Percentiles rank a stretch among this genome's conserved stretches.
These are phyloP conservation scores for Candida coquimbonensis DNA, from an alignment of 805 yeast genomes.

Conservation along the genomic window DNA sequence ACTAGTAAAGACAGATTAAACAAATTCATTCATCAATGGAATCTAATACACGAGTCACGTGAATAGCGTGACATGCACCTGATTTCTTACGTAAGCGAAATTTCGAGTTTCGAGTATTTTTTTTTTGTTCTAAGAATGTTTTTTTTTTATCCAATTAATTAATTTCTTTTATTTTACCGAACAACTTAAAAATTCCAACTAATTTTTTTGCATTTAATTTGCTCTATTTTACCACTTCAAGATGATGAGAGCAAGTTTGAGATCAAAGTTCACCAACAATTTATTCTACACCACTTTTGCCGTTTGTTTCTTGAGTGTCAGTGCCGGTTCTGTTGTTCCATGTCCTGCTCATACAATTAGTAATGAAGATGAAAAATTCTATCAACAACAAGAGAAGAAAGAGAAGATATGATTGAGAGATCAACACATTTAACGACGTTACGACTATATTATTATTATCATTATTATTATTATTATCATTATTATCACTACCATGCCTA, in stretches of 20 bases:
- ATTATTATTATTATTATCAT: background rate
- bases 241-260: constrained; percentile 44
- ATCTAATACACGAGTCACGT: constrained; percentile 11
- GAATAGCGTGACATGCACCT: background rate
- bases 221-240: background rate
- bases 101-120: too few species aligned
- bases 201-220: too few species aligned
- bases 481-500: background rate
- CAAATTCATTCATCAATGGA: constrained; percentile 27
- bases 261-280: constrained; percentile 45
- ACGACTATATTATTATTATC: background rate
- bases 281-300: constrained; percentile 55
- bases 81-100: background rate
- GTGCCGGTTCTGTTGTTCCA: constrained; percentile 34
- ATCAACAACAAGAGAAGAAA: constrained; percentile 13
- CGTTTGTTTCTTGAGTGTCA: constrained; percentile 45
- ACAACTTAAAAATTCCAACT: too few species aligned
- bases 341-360: constrained; percentile 38
- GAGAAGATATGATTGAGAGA: constrained; percentile 1
- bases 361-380: constrained; percentile 30
- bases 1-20: constrained; percentile 17
- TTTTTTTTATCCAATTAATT: background rate
- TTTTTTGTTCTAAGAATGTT: background rate
- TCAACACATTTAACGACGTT: constrained; percentile 3
- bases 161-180: too few species aligned